Base-by-base conservation (phyloP, 192 early-diverging fungal genomes). In the Podila horticola region DNA sequence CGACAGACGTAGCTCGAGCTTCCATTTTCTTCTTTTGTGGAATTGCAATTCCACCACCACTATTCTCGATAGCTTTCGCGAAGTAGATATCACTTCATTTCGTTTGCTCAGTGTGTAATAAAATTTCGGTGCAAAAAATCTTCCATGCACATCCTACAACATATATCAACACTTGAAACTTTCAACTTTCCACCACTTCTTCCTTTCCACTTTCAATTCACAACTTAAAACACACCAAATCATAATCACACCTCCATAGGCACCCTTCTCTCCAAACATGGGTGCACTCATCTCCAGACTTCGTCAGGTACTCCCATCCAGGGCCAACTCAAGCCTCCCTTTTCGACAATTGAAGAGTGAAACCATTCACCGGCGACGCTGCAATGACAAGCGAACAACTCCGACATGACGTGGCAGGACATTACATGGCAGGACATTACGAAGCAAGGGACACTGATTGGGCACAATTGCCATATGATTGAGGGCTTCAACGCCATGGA, bases 231-330 rank as follows among this genome's bases (percentile, higher is more conserved):
- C 59, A 28, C 12, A 13, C 30, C 30, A 26, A 26, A 20, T 50
- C 45, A 15, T 51, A 6, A 20, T 50, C 22, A 20, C 9, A 26
- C 3, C 33, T 38, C 30, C 58, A 20, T 19, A 31, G 34, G 24
- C 50, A 36, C 45, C 51, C 7, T 22, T 62, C 15, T n/a, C 38
- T 67, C n/a, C 30, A 68, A 10, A n/a, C 52, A 81, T 81, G 76
- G 76, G 76, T 31, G 76, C 70, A 57, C 66, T 81, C 60, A 68
- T 81, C 65, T 81, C 76, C 15, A 57, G 71, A 30, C 66, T 81
- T 41, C 76, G 52, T 26, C 52, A 55, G 52, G 52, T 55, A 55
- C n/a, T 1, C 9, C 0, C 24, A 26, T 24, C 17, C 6, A 55
- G 0, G 1, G 52, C 52, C 24, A 15, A 45, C 41, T 17, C 41